Conservation (phyloP, 257 asterid species). For the Linaria vulgaris region DNA sequence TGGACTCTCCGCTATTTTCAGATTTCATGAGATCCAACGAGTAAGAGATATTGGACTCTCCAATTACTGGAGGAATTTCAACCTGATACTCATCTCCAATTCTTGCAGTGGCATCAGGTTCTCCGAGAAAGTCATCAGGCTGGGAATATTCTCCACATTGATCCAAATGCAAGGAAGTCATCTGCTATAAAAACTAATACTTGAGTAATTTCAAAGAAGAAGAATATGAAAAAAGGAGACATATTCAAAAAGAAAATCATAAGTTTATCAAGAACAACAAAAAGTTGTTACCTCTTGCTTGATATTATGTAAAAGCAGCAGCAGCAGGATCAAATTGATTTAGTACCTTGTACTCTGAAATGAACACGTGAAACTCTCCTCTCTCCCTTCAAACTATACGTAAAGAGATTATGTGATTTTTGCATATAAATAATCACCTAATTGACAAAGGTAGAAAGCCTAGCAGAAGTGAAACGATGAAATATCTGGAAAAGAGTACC, state of each 20-base stretch:
- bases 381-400: neutral
- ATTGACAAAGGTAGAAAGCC: constrained; percentile 12
- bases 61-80: constrained; percentile 42
- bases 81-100: constrained; percentile 65
- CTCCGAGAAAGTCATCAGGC: constrained; percentile 35
- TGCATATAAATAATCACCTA: neutral
- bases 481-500: no score
- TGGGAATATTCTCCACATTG: constrained; percentile 37
- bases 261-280: neutral
- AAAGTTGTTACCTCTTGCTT: neutral
- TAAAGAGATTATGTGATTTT: neutral
- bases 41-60: neutral
- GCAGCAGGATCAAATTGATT: neutral
- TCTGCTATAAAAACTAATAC: constrained; percentile 30
- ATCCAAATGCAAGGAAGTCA: constrained; percentile 15
- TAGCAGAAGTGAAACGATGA: no score
- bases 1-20: constrained; percentile 20
- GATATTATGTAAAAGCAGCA: constrained; percentile 1
- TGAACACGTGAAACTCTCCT: neutral
- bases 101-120: constrained; percentile 51
- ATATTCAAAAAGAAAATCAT: neutral
- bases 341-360: constrained; percentile 1
- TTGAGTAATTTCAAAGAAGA: neutral
- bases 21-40: neutral
- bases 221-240: no score